Evolutionary conservation across 768 basidiomycete species (phyloP).

Genomic region (Tricholoma terreum): DNA sequence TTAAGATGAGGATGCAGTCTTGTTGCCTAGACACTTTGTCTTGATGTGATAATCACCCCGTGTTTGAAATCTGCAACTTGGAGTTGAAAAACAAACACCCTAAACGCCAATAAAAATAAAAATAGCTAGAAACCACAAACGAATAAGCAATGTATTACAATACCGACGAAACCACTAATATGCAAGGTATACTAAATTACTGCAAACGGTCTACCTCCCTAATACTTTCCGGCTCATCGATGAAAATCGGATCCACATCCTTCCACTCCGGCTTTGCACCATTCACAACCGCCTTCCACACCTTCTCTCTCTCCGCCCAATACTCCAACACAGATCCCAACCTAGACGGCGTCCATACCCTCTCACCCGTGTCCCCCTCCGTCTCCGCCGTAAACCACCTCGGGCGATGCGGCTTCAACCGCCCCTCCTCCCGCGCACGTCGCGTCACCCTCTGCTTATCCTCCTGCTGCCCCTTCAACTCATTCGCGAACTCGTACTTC

Average conservation of each 20-base stretch:
- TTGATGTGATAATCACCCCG: no score
- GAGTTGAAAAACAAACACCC: no score
- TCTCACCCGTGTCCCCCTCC: constrained; percentile 86
- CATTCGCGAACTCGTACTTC: constrained; percentile 79
- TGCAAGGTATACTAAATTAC: not conserved
- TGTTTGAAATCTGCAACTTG: no score
- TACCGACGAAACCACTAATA: not conserved
- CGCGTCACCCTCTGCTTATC: constrained; percentile 78
- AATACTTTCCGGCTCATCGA: constrained; percentile 50
- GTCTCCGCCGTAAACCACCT: constrained; percentile 85
- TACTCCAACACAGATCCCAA: constrained; percentile 61
- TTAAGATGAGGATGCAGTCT: no score
- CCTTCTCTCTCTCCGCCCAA: constrained; percentile 75
- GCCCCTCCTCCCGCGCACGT: constrained; percentile 71
- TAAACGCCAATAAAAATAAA: no score
- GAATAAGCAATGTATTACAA: not conserved
- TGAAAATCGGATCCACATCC: constrained; percentile 79
- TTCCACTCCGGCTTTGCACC: constrained; percentile 46
- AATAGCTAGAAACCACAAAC: no score
- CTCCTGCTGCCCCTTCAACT: constrained; percentile 76
- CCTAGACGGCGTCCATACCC: constrained; percentile 77
- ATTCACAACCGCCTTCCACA: constrained; percentile 39
- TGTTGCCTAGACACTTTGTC: no score
- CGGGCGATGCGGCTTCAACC: constrained; percentile 66
- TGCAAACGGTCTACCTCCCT: not conserved